Percentiles rank a stretch among this genome's conserved stretches.
Conservation (phyloP, 768 basidiomycete species). For the Kwoniella sp. region DNA sequence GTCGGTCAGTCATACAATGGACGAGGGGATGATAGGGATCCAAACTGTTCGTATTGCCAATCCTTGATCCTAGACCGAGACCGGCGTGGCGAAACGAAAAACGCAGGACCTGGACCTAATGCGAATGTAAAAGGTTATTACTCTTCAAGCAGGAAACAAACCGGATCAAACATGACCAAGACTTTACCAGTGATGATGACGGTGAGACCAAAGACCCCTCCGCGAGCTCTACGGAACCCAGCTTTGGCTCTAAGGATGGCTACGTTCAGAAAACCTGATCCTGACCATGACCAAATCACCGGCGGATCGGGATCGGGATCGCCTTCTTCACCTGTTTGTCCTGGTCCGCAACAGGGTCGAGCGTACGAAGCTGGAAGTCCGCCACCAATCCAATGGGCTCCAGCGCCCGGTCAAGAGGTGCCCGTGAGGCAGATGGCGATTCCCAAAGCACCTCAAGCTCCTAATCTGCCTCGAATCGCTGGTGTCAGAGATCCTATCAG, state of each 20-base stretch:
- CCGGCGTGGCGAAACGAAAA: neutral
- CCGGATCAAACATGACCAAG: conserved; percentile 4
- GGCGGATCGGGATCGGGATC: no score
- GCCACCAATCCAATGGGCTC: conserved; percentile 11
- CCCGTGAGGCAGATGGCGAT: conserved; percentile 9
- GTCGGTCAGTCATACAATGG: neutral
- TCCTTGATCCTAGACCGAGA: neutral
- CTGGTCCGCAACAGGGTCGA: neutral
- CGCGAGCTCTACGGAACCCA: neutral
- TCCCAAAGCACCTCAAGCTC: conserved; percentile 3
- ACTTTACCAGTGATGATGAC: conserved; percentile 5
- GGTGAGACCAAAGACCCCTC: conserved; percentile 1
- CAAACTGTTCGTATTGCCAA: conserved; percentile 10
- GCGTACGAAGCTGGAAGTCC: neutral
- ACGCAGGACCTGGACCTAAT: conserved; percentile 12
- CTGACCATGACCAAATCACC: neutral
- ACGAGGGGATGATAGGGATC: neutral
- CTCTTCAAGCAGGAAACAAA: conserved; percentile 5
- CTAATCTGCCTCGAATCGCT: conserved; percentile 12
- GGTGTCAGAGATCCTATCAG: conserved; percentile 21
- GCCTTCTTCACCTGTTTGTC: neutral
- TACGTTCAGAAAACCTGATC: neutral
- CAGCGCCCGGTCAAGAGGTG: conserved; percentile 2
- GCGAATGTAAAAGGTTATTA: conserved; percentile 15
- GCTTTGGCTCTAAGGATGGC: neutral